Base-by-base conservation (phyloP, 148 eudicot species). In the Camellia japonica region DNA sequence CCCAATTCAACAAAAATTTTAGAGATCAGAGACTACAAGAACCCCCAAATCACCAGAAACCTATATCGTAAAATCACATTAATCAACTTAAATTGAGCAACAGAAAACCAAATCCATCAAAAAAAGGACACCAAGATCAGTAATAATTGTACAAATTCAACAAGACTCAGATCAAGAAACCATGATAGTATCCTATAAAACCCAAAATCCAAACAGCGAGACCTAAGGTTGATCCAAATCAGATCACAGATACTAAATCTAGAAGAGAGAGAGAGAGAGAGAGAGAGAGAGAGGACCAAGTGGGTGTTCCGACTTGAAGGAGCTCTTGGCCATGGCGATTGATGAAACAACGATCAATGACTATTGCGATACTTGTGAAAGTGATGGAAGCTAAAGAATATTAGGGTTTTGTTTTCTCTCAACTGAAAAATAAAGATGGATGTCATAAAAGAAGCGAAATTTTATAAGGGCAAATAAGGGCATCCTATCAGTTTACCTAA, bases 241-340 rank as follows among this genome's bases (percentile, higher is more conserved):
- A 56, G 6, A 65, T 7, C 64, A 75, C 2, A 64, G 72, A 30
- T 59, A 54, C 3, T 43, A 9, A 62, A 80, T 3, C 56, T 4
- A 63, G 5, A 65, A 63, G 10, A 18, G 20, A 77, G 56, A 81
- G 20, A 75, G 19, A 60, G 55, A 58, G 15, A 65, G 71, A 43
- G 44, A 69, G 66, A 79, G 76, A 77, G 62, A 44, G 61, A 73
- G 71, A 47, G 60, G 83, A 91, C 98, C 98, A 41, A 93, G 95
- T 23, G 98, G 94, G 65, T 93, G 98, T 80, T 92, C 96, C 47
- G 85, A 78, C 87, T 89, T 93, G 93, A 93, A 93, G 71, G 93
- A 90, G 86, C 91, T 89, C 78, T 88, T 93, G 46, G 96, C 90
- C 98, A 93, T 93, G 83, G 79, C 77, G 81, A 69, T 73, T 73